Evolutionary conservation across 208 protist genomes (phyloP).

Genomic region (Wallacemonas sp.): DNA sequence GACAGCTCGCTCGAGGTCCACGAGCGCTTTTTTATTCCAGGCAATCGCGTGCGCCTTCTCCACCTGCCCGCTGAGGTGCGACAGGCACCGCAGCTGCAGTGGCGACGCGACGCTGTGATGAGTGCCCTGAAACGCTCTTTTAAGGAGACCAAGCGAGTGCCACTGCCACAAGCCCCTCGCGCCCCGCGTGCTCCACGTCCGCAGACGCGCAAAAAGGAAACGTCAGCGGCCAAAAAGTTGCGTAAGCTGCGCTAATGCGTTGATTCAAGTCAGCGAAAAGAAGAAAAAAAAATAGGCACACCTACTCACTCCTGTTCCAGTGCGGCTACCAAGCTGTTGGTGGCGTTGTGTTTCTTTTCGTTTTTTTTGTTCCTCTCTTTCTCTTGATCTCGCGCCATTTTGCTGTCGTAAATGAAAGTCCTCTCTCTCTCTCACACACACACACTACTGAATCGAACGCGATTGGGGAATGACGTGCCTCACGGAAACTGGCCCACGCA

Average conservation of each 20-base stretch:
- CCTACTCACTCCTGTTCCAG: background rate
- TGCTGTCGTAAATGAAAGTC: too few species aligned
- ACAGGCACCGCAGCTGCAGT: slow-evolving; percentile 6
- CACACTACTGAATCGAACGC: too few species aligned
- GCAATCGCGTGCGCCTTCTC: slow-evolving; percentile 2
- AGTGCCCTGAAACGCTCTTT: slow-evolving; percentile 9
- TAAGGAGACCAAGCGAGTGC: background rate
- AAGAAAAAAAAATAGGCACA: slow-evolving; percentile 3
- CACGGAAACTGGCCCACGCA: too few species aligned
- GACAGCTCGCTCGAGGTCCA: slow-evolving; percentile 14
- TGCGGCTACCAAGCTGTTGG: too few species aligned
- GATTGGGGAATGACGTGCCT: too few species aligned
- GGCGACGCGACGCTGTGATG: slow-evolving; percentile 4
- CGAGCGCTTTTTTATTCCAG: slow-evolving; percentile 15
- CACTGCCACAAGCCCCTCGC: background rate
- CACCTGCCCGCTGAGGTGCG: slow-evolving; percentile 10
- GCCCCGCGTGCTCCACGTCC: slow-evolving; percentile 6
- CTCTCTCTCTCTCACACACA: too few species aligned
- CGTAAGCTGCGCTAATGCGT: slow-evolving; percentile 7
- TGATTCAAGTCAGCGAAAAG: background rate
- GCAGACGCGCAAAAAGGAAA: slow-evolving; percentile 8
- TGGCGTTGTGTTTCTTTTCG: too few species aligned
- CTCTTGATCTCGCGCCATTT: too few species aligned
- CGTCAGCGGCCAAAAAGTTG: background rate
- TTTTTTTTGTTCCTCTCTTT: slow-evolving; percentile 2